Evolutionary conservation across 257 asterid species (phyloP).

Genomic region (Capsicum pubescens): DNA sequence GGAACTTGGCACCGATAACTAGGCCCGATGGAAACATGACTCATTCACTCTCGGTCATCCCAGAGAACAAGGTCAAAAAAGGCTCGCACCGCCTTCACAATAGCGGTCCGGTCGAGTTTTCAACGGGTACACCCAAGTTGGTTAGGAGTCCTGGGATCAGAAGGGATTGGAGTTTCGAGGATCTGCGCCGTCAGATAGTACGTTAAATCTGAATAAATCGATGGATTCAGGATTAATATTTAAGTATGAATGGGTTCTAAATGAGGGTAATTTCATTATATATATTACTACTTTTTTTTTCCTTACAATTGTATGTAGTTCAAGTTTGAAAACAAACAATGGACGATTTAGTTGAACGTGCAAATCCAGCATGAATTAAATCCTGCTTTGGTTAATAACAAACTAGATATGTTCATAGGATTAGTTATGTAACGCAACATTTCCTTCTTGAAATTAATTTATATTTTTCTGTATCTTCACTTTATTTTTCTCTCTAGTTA

Average conservation of each 20-base stretch:
- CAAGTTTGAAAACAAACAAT: neutral
- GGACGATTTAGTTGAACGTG: neutral
- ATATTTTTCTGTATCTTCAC: neutral
- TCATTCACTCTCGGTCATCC: slow-evolving; percentile 19
- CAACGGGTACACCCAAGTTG: slow-evolving; percentile 37
- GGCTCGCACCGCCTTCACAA: slow-evolving; percentile 15
- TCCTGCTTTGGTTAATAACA: neutral
- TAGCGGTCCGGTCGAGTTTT: slow-evolving; percentile 21
- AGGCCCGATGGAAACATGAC: slow-evolving; percentile 24
- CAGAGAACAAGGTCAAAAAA: neutral
- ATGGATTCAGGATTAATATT: neutral
- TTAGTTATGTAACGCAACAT: neutral
- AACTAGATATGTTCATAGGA: neutral
- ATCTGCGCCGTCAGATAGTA: slow-evolving; percentile 18
- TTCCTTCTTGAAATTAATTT: slow-evolving; percentile 6
- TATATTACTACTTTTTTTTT: neutral
- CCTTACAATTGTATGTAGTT: neutral
- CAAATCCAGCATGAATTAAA: neutral
- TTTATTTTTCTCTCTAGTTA: neutral
- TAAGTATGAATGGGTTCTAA: neutral
- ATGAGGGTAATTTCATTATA: neutral
- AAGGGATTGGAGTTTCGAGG: slow-evolving; percentile 62
- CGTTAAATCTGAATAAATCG: neutral
- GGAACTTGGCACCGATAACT: slow-evolving; percentile 37
- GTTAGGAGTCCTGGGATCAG: slow-evolving; percentile 56